phyloP scores from a whole-genome alignment of 768 basidiomycete species.

The Lentinula sp. region DNA sequence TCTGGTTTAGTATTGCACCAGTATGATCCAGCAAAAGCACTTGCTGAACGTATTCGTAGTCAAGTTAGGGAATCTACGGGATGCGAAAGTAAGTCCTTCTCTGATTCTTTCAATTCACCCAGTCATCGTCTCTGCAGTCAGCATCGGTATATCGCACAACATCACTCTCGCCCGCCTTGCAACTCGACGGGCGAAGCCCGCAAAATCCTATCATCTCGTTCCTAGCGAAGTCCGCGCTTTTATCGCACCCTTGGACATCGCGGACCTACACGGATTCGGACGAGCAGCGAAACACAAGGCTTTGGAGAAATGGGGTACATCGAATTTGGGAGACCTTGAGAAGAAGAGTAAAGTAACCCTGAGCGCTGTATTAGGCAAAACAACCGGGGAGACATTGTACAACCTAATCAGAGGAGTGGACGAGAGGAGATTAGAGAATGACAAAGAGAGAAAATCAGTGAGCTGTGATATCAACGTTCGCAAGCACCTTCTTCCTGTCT shows the following conservation, averaged over 20 bases:
- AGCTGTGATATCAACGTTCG: constrained; percentile 93
- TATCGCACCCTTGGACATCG: constrained; percentile 65
- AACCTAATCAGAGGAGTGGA: constrained; percentile 85
- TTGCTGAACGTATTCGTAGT: constrained; percentile 76
- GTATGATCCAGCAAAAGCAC: constrained; percentile 62
- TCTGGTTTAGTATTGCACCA: constrained; percentile 5
- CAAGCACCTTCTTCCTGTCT: constrained; percentile 8
- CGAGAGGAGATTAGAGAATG: constrained; percentile 69
- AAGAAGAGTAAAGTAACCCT: constrained; percentile 59
- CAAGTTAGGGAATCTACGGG: constrained; percentile 74
- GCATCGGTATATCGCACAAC: constrained; percentile 89
- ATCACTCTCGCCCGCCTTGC: constrained; percentile 91
- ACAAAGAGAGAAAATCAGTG: constrained; percentile 85
- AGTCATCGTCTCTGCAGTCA: constrained; percentile 42
- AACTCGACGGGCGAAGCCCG: constrained; percentile 88
- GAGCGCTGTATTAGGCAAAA: constrained; percentile 69
- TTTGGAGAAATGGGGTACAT: constrained; percentile 67
- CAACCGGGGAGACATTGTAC: constrained; percentile 79
- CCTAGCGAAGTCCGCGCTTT: constrained; percentile 44
- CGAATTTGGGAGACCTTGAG: constrained; percentile 62
- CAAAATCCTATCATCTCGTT: constrained; percentile 72
- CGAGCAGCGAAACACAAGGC: constrained; percentile 72
- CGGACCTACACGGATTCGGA: constrained; percentile 86
- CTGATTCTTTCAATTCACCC: neutral
- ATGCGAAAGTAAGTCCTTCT: constrained; percentile 60